Conservation (phyloP, 176 grass and related monocot genomes). For the Triticum timopheevii region DNA sequence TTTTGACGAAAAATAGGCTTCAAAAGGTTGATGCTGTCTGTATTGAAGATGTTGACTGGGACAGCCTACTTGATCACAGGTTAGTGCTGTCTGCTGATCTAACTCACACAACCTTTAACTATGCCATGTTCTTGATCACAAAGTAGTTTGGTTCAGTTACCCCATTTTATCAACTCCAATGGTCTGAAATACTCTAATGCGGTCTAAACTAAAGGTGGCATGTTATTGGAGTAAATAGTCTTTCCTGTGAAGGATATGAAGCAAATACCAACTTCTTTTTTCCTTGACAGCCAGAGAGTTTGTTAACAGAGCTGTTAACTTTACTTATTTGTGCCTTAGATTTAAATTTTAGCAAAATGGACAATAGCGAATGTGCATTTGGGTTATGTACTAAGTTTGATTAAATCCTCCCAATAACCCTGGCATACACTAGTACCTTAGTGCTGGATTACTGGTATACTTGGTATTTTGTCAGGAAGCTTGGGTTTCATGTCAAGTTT, state of each 20-base stretch:
- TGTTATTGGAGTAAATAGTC: not conserved
- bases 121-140: not conserved
- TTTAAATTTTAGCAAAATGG: not conserved
- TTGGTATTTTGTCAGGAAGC: not conserved
- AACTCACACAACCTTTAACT: constrained; percentile 12
- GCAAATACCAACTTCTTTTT: not conserved
- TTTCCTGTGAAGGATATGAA: not conserved
- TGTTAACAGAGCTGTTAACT: not conserved
- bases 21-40: constrained; percentile 58
- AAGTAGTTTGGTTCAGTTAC: not conserved
- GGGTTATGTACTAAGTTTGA: not conserved
- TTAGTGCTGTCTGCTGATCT: constrained; percentile 29
- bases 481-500: not conserved
- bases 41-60: constrained; percentile 88
- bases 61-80: constrained; percentile 76
- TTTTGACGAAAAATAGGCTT: constrained; percentile 51
- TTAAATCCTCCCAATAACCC: not conserved
- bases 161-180: not conserved
- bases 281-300: not conserved
- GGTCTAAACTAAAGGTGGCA: not conserved
- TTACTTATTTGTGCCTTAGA: not conserved
- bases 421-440: not conserved
- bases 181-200: not conserved
- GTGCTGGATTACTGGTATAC: not conserved
- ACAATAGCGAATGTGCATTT: not conserved